Evolutionary conservation across 495 filamentous ascomycete species (phyloP), one percentile per base, ranked within the genome.

Genomic region (Tetracladium setigerum): DNA sequence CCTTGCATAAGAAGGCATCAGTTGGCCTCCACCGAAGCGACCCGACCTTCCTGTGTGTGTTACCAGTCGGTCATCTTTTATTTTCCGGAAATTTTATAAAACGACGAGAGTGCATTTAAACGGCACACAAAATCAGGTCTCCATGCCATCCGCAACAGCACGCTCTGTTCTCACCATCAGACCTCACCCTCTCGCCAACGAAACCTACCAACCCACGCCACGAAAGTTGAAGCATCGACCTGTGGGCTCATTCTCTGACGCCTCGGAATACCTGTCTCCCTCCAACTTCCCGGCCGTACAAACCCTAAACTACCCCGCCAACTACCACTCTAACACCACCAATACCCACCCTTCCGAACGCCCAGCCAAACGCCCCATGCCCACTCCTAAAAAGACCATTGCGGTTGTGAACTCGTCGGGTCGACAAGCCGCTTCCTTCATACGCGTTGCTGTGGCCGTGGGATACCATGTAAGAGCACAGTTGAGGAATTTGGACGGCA

Each of bases 361-460:
- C 14, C 74, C 74, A 4, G 54, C 68, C 11, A 78, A 78, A 55
- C 63, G 74, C 46, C 61, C 52, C 45, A 59, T 59, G 54, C 70
- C 70, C 40, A 72, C 74, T 46, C 72, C 77, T 34, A 65, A 75
- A 57, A 86, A 89, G 68, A 90, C 82, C 39, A 88, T 95, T 55
- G 89, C 87, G 55, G 83, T 92, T 59, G 89, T 95, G 62, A 97
- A 97, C 66, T 82, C 84, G 63, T 86, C 84, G 53, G 91, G 91
- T 49, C 83, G 91, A 51, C 91, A 97, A 73, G 87, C 89, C 27
- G 91, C 91, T 36, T 95, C 89, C 32, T 77, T 97, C 60, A 88
- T 95, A 45, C 83, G 91, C 38, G 89, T 94, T 56, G 91, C 90
- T 16, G 84, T 86, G 9, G 91, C 91, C 27, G 82, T 97, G 16